Conservation (phyloP, 805 yeast genomes). For the Candida rishiriensis region DNA sequence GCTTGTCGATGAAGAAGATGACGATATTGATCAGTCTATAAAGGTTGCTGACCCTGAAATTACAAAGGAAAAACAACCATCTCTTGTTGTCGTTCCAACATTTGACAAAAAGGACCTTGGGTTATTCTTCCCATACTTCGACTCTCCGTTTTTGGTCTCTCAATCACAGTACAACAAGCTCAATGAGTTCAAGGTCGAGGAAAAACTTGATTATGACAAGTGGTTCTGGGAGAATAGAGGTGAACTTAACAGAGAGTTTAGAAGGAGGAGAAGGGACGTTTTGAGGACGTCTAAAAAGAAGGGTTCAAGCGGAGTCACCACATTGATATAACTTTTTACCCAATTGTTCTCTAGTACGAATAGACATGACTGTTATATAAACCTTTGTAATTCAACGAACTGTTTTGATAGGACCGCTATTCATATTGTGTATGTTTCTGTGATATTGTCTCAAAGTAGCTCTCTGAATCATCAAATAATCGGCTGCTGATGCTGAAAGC, state of each 20-base stretch:
- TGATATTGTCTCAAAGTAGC: too few relatives aligned
- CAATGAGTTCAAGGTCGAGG: conserved; percentile 30
- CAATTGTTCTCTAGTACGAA: too few relatives aligned
- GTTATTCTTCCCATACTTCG: conserved; percentile 75
- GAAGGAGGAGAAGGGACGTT: conserved; percentile 71
- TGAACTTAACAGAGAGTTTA: conserved; percentile 70
- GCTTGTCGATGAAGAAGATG: conserved; percentile 40
- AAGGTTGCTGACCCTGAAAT: conserved; percentile 19
- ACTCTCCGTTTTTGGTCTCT: conserved; percentile 82
- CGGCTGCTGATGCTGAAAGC: too few relatives aligned
- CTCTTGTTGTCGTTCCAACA: conserved; percentile 7
- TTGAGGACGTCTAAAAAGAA: conserved; percentile 52
- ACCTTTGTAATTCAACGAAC: too few relatives aligned
- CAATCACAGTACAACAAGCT: conserved; percentile 74
- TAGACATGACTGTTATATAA: too few relatives aligned
- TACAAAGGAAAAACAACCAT: conserved; percentile 10
- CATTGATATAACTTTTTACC: too few relatives aligned
- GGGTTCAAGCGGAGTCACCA: background rate
- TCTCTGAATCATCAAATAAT: too few relatives aligned
- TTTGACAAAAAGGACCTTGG: conserved; percentile 35
- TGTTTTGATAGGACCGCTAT: too few relatives aligned
- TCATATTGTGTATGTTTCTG: too few relatives aligned
- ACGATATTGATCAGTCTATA: conserved; percentile 39
- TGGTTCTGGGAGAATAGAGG: conserved; percentile 86
- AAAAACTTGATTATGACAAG: conserved; percentile 51